Evolutionary conservation across 2,329 filamentous ascomycete species (phyloP).

Genomic region (Cyanodermella asteris): DNA sequence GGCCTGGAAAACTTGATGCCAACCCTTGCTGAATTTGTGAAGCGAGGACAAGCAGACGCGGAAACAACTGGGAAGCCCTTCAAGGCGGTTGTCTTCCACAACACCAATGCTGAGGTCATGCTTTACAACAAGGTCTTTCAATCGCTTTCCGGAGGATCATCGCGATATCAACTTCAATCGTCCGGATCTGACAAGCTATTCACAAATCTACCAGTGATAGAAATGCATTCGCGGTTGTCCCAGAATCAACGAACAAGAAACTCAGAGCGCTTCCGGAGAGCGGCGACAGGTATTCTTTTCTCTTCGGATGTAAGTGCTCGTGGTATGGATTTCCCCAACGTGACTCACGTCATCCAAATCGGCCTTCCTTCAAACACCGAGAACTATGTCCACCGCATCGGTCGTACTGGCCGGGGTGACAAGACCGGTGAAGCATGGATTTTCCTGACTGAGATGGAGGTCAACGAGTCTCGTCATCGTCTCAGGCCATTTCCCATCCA

Average conservation of each 20-base stretch:
- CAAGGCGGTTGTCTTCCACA: slow-evolving; percentile 91
- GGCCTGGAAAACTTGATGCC: slow-evolving; percentile 61
- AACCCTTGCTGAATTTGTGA: slow-evolving; percentile 51
- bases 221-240: slow-evolving; percentile 60
- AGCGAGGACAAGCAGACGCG: slow-evolving; percentile 30
- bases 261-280: slow-evolving; percentile 48
- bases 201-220: too few species aligned
- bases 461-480: slow-evolving; percentile 24
- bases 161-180: too few species aligned
- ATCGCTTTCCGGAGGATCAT: too few species aligned
- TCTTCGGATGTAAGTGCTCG: slow-evolving; percentile 63
- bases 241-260: slow-evolving; percentile 48
- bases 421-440: slow-evolving; percentile 42
- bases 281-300: slow-evolving; percentile 43
- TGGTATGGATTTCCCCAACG: slow-evolving; percentile 65
- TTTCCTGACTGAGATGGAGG: slow-evolving; percentile 31
- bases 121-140: too few species aligned
- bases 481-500: slow-evolving; percentile 33
- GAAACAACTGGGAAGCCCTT: slow-evolving; percentile 43
- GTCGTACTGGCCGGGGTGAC: slow-evolving; percentile 49
- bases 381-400: slow-evolving; percentile 56
- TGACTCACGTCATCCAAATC: slow-evolving; percentile 59
- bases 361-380: slow-evolving; percentile 43
- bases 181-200: too few species aligned
- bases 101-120: slow-evolving; percentile 52